Conservation (phyloP, 768 basidiomycete species). For the Termitomyces bulborhizus region DNA sequence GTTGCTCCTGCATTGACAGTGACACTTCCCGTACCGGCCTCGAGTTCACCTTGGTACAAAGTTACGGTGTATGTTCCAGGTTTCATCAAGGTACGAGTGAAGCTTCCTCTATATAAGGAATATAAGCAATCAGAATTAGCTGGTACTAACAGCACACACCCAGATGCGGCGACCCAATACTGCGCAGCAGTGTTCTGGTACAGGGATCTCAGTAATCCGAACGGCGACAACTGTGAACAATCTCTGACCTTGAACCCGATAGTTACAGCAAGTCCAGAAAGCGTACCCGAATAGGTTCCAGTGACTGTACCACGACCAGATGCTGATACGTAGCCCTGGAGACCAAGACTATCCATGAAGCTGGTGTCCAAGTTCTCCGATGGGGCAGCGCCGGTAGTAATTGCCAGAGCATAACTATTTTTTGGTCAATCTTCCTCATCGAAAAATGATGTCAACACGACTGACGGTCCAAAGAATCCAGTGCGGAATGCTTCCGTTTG, state of each 20-base stretch:
- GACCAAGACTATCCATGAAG: constrained; percentile 36
- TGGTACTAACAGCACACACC: constrained; percentile 18
- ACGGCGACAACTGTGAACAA: background rate
- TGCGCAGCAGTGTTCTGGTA: constrained; percentile 35
- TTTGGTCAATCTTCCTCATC: background rate
- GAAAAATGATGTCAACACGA: background rate
- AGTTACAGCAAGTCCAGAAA: constrained; percentile 30
- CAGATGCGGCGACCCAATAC: constrained; percentile 38
- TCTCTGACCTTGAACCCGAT: constrained; percentile 34
- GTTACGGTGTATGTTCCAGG: constrained; percentile 43
- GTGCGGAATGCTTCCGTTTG: constrained; percentile 39
- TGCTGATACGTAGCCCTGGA: constrained; percentile 36
- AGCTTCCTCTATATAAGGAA: constrained; percentile 25
- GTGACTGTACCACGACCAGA: constrained; percentile 39
- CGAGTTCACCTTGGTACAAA: constrained; percentile 40
- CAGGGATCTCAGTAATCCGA: background rate
- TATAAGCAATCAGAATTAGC: background rate
- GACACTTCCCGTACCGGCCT: constrained; percentile 35
- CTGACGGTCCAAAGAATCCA: constrained; percentile 42
- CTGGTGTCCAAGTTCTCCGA: constrained; percentile 35
- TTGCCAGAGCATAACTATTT: constrained; percentile 33
- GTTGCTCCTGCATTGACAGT: constrained; percentile 35
- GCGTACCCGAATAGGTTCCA: constrained; percentile 36
- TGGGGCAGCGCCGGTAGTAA: constrained; percentile 36
- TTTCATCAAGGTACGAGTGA: constrained; percentile 39